Evolutionary conservation across 1,284 basidiomycete species (phyloP).

Genomic region (Irpex sp.): DNA sequence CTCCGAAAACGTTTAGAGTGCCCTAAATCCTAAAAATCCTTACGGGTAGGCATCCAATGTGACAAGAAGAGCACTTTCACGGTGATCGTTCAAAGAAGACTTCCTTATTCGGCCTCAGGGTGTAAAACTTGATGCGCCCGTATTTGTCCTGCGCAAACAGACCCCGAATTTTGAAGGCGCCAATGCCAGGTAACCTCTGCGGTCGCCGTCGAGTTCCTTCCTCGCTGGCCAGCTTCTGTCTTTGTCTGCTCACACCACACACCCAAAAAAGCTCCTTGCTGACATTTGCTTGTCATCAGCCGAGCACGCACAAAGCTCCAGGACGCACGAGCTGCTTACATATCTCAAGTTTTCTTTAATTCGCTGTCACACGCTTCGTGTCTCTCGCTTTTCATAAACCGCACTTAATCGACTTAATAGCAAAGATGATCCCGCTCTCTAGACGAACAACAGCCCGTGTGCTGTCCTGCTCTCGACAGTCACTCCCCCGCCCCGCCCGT

Average conservation of each 20-base stretch:
- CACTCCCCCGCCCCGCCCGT: slow-evolving; percentile 63
- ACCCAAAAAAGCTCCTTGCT: background rate
- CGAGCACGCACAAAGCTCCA: background rate
- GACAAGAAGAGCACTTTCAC: no score
- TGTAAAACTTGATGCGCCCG: background rate
- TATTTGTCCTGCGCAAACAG: background rate
- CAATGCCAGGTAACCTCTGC: background rate
- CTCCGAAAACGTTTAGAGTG: no score
- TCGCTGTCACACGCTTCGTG: background rate
- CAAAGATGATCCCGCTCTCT: slow-evolving; percentile 29
- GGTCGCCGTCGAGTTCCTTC: background rate
- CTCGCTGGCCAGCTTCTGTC: background rate
- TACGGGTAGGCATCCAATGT: no score
- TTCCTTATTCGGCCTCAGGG: no score
- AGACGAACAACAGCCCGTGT: slow-evolving; percentile 45
- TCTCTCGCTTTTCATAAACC: background rate
- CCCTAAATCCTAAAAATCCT: no score
- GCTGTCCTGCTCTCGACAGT: slow-evolving; percentile 59
- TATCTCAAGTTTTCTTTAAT: background rate
- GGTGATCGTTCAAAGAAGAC: no score
- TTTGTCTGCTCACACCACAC: background rate
- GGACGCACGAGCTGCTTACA: background rate
- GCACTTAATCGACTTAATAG: background rate
- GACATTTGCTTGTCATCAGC: background rate
- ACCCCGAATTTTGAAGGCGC: background rate